Evolutionary conservation across 2,329 filamentous ascomycete genomes (phyloP).

Genomic region (Venturia carpophila): DNA sequence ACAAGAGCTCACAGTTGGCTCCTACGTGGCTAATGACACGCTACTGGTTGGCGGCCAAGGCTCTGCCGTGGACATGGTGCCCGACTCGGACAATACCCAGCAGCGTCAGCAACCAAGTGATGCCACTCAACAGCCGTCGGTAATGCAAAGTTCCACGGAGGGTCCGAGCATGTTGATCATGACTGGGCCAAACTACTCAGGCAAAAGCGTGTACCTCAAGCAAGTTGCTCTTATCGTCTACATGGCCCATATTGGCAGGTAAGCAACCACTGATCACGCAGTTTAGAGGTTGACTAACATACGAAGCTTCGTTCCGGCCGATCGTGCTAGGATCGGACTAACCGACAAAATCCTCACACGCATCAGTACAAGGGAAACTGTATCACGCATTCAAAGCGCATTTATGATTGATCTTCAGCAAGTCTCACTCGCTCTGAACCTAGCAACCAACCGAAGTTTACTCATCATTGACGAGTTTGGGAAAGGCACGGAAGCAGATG

Average conservation of each 20-base stretch:
- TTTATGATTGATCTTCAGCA: constrained; percentile 85
- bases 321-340: constrained; percentile 66
- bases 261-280: constrained; percentile 16
- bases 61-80: constrained; percentile 22
- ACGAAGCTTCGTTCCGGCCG: constrained; percentile 73
- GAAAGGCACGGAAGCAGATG: constrained; percentile 56
- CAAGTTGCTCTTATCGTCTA: constrained; percentile 87
- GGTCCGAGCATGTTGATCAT: constrained; percentile 65
- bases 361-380: constrained; percentile 65
- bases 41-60: constrained; percentile 52
- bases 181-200: constrained; percentile 93
- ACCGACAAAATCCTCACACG: constrained; percentile 90
- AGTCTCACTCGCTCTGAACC: constrained; percentile 65
- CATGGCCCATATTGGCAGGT: constrained; percentile 75
- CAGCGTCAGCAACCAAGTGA: neutral
- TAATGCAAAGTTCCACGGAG: constrained; percentile 18
- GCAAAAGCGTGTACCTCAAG: constrained; percentile 93
- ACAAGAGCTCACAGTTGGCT: constrained; percentile 73
- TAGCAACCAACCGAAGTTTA: constrained; percentile 68
- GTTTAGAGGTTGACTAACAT: constrained; percentile 14
- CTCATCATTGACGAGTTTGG: constrained; percentile 91
- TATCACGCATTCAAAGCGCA: constrained; percentile 56
- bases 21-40: constrained; percentile 78
- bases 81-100: neutral
- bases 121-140: constrained; percentile 1